phyloP scores from a whole-genome alignment of 2,329 filamentous ascomycete species.

The Penicillium sp. region DNA sequence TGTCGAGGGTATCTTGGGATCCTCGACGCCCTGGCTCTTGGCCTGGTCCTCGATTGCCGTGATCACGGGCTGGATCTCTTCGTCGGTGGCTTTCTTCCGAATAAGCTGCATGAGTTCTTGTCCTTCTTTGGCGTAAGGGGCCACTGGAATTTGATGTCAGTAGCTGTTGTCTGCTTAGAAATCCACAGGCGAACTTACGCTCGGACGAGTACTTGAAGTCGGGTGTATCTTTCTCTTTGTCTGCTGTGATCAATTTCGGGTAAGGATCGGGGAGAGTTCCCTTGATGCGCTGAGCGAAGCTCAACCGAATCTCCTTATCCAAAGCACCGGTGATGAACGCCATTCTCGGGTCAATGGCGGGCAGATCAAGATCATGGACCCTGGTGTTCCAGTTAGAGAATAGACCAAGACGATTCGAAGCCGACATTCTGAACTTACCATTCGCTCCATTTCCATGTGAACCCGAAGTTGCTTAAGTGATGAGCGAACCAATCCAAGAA shows the following conservation, averaged over 20 bases:
- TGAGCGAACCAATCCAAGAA: conserved; percentile 98
- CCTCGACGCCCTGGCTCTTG: conserved; percentile 60
- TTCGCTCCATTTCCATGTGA: conserved; percentile 99
- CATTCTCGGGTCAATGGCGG: conserved; percentile 78
- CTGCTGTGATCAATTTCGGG: conserved; percentile 72
- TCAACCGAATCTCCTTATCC: conserved; percentile 94
- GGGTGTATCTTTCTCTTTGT: conserved; percentile 92
- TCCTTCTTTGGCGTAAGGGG: conserved; percentile 80
- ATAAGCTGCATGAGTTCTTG: conserved; percentile 74
- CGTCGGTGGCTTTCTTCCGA: conserved; percentile 76
- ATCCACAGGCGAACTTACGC: conserved; percentile 49
- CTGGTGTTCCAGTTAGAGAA: conserved; percentile 36
- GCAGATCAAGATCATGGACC: conserved; percentile 75
- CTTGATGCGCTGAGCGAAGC: conserved; percentile 93
- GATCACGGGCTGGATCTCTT: conserved; percentile 79
- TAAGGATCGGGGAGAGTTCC: conserved; percentile 86
- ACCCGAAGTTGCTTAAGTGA: conserved; percentile 97
- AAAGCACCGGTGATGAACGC: conserved; percentile 87
- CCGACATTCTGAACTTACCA: conserved; percentile 56
- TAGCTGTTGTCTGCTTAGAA: conserved; percentile 9
- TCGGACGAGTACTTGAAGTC: conserved; percentile 85
- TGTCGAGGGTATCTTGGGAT: conserved; percentile 79
- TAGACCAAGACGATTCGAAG: background rate
- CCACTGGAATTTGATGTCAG: conserved; percentile 49
- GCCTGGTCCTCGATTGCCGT: conserved; percentile 78